Conservation (phyloP, 2,329 filamentous ascomycete species). For the Colletotrichum trifolii region DNA sequence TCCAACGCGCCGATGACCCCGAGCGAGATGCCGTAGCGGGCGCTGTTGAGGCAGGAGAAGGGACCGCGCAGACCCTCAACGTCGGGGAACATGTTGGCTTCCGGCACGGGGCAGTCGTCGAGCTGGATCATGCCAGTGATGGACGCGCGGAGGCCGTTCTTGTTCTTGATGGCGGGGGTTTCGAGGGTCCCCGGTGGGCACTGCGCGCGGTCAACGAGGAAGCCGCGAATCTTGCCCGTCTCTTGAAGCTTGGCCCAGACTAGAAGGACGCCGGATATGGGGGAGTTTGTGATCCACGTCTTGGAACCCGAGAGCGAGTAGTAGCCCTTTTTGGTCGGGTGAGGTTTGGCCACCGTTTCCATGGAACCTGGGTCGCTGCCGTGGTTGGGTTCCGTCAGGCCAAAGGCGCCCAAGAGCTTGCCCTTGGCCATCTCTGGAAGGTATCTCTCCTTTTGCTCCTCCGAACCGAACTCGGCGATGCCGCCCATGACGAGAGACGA, state of each 20-base stretch:
- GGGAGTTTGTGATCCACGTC: slow-evolving; percentile 97
- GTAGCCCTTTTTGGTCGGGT: slow-evolving; percentile 86
- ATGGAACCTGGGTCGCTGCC: slow-evolving; percentile 91
- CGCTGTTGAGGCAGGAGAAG: slow-evolving; percentile 94
- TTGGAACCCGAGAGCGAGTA: slow-evolving; percentile 83
- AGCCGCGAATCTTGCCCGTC: slow-evolving; percentile 94
- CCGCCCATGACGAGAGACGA: slow-evolving; percentile 94
- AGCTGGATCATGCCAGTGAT: slow-evolving; percentile 99
- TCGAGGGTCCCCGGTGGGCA: slow-evolving; percentile 90
- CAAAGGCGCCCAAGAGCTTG: slow-evolving; percentile 85
- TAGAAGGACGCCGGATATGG: slow-evolving; percentile 85
- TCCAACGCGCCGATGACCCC: slow-evolving; percentile 94
- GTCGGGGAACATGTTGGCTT: slow-evolving; percentile 92
- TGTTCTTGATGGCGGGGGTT: slow-evolving; percentile 93
- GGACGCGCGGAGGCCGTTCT: slow-evolving; percentile 91
- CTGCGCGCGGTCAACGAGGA: slow-evolving; percentile 85
- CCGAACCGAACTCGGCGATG: slow-evolving; percentile 87
- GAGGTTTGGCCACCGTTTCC: slow-evolving; percentile 87
- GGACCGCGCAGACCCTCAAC: slow-evolving; percentile 89
- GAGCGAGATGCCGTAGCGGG: slow-evolving; percentile 92
- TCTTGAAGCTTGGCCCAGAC: slow-evolving; percentile 94
- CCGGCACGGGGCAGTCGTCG: slow-evolving; percentile 87
- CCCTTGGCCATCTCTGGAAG: slow-evolving; percentile 85
- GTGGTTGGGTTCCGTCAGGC: slow-evolving; percentile 92
- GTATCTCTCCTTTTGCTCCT: slow-evolving; percentile 87